Percentiles rank a stretch among this genome's conserved stretches.
Conservation (phyloP, 305 asterid species). For the Euphrasia arctica region DNA sequence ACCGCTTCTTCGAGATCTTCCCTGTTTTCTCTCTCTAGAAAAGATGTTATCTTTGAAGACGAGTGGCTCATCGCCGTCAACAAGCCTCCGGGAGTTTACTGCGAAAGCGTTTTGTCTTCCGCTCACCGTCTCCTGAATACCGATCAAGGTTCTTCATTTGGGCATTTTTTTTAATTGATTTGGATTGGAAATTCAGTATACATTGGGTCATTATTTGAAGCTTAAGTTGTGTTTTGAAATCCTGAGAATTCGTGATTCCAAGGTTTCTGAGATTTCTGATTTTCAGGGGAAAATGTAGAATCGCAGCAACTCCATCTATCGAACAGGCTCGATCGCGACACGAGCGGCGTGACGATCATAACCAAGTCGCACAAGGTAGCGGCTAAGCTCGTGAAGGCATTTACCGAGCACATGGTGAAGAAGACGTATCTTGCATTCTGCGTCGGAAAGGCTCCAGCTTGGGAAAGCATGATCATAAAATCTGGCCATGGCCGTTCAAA, state of each 20-base stretch:
- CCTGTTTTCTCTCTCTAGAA: slow-evolving; percentile 54
- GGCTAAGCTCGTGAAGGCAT: slow-evolving; percentile 86
- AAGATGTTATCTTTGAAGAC: slow-evolving; percentile 69
- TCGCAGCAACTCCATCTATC: slow-evolving; percentile 69
- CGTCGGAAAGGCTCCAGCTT: slow-evolving; percentile 58
- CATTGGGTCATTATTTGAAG: no score
- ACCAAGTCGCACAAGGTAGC: slow-evolving; percentile 90
- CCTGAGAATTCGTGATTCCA: no score
- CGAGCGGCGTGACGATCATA: slow-evolving; percentile 78
- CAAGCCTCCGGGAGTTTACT: slow-evolving; percentile 82
- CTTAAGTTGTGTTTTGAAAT: no score
- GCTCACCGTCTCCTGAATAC: slow-evolving; percentile 38
- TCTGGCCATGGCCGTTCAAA: slow-evolving; percentile 94
- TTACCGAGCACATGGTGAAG: slow-evolving; percentile 63
- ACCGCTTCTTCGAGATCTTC: slow-evolving; percentile 77
- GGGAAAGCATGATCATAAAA: slow-evolving; percentile 48
- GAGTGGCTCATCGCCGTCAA: slow-evolving; percentile 86
- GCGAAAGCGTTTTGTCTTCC: slow-evolving; percentile 65
- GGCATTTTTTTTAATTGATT: slow-evolving; percentile 1
- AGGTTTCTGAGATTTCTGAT: background rate
- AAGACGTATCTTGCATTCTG: slow-evolving; percentile 79
- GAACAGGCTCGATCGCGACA: slow-evolving; percentile 91
- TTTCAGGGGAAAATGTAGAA: slow-evolving; percentile 38
- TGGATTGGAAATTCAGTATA: slow-evolving; percentile 1
- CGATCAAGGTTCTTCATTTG: slow-evolving; percentile 42